Percentiles rank a stretch among this genome's conserved stretches.
phyloP scores from a whole-genome alignment of 768 basidiomycete genomes.

The Boletus subcaerulescens region DNA sequence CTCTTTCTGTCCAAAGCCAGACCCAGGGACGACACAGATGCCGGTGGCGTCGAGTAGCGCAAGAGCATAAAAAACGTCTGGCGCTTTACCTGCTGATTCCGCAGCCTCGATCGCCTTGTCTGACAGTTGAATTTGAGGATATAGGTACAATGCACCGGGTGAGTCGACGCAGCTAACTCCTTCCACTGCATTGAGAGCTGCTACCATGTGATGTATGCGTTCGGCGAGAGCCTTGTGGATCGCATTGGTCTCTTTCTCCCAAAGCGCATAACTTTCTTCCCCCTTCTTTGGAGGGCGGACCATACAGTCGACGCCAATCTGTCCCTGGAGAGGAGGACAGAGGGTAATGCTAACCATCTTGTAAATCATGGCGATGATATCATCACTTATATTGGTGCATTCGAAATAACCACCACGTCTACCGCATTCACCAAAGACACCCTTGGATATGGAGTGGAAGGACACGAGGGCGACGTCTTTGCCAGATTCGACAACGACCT shows the following conservation, averaged over 20 bases:
- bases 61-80: conserved; percentile 88
- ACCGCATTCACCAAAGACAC: conserved; percentile 94
- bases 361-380: conserved; percentile 84
- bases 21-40: conserved; percentile 92
- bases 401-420: conserved; percentile 98
- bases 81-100: conserved; percentile 63
- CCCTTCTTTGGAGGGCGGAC: conserved; percentile 85
- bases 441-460: conserved; percentile 98
- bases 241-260: conserved; percentile 77
- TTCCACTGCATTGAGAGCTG: conserved; percentile 73
- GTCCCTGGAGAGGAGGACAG: conserved; percentile 87
- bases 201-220: conserved; percentile 71
- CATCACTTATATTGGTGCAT: conserved; percentile 73
- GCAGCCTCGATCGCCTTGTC: conserved; percentile 73
- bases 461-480: conserved; percentile 74
- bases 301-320: conserved; percentile 92
- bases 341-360: conserved; percentile 93
- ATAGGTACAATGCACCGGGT: conserved; percentile 92
- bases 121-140: conserved; percentile 78
- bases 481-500: conserved; percentile 69
- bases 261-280: conserved; percentile 71
- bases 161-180: conserved; percentile 91
- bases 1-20: conserved; percentile 91
- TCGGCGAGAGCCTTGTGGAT: conserved; percentile 73
- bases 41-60: conserved; percentile 83